phyloP scores from a whole-genome alignment of 257 asterid genomes.

The Solanum microdontum region DNA sequence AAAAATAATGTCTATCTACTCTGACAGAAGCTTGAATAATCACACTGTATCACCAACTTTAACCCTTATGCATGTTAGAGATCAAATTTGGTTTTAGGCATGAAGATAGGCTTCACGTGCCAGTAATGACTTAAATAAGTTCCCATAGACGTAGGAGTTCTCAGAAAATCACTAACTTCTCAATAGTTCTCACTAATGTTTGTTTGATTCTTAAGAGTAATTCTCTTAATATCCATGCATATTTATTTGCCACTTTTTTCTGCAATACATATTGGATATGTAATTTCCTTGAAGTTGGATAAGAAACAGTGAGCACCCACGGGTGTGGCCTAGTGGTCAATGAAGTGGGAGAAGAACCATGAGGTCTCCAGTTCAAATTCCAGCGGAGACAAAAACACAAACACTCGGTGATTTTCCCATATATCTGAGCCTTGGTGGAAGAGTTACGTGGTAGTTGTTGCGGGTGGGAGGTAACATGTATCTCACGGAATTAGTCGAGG shows the following conservation, averaged over 20 bases:
- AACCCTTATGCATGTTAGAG: not conserved
- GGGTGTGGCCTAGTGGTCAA: not conserved
- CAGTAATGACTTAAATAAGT: not conserved
- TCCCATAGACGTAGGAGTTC: not conserved
- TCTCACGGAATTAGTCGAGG: not conserved
- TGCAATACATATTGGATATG: not conserved
- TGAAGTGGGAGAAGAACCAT: not conserved
- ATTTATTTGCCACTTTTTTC: not conserved
- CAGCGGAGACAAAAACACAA: not conserved
- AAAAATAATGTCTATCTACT: not conserved
- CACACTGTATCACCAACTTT: not conserved
- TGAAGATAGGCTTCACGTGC: not conserved
- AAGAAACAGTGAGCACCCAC: not conserved
- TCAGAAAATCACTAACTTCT: not conserved
- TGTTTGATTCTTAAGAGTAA: not conserved
- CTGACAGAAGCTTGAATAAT: not conserved
- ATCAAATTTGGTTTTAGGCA: not conserved
- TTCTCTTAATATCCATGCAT: not conserved
- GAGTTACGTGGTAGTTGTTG: not conserved
- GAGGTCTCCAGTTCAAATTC: not conserved
- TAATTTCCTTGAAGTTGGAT: not conserved
- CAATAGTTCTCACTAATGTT: not conserved
- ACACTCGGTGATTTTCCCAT: not conserved
- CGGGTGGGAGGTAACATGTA: not conserved
- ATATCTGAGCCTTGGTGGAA: not conserved